Evolutionary conservation across 202 grass and related monocot species (phyloP).

Genomic region (Brachypodium distachyon): DNA sequence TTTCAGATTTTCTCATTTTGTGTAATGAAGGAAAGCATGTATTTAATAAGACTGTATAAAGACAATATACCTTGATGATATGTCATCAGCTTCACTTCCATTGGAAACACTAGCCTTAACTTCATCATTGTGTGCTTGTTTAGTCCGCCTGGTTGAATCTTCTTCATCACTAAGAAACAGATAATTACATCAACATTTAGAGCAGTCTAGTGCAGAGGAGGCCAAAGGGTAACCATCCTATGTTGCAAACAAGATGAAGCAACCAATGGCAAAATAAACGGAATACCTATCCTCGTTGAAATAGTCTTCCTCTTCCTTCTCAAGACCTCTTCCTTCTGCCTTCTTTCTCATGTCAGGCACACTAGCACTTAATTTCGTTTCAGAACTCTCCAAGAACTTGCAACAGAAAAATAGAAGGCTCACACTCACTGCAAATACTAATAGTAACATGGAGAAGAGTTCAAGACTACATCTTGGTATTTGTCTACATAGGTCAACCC

Average conservation of each 20-base stretch:
- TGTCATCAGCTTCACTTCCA: slow-evolving; percentile 50
- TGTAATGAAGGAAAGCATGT: neutral
- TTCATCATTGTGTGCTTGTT: slow-evolving; percentile 38
- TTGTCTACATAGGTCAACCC: neutral
- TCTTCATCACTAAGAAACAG: slow-evolving; percentile 78
- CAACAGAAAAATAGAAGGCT: slow-evolving; percentile 16
- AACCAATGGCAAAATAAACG: neutral
- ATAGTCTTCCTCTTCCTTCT: slow-evolving; percentile 99
- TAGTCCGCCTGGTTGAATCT: slow-evolving; percentile 49
- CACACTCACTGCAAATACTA: slow-evolving; percentile 18
- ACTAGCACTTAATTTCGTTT: slow-evolving; percentile 43
- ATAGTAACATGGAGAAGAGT: slow-evolving; percentile 9
- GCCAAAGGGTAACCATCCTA: neutral
- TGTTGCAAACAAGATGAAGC: slow-evolving; percentile 26
- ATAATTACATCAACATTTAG: slow-evolving; percentile 9
- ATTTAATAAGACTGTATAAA: neutral
- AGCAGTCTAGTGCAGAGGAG: neutral
- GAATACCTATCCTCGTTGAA: slow-evolving; percentile 89
- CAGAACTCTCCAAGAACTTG: slow-evolving; percentile 68
- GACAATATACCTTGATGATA: slow-evolving; percentile 52
- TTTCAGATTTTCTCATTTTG: neutral
- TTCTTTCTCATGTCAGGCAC: slow-evolving; percentile 64
- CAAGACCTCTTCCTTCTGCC: slow-evolving; percentile 80
- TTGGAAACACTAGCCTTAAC: slow-evolving; percentile 43
- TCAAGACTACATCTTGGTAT: neutral